Conservation (phyloP, 495 filamentous ascomycete species). For the Penicillium alfredii region DNA sequence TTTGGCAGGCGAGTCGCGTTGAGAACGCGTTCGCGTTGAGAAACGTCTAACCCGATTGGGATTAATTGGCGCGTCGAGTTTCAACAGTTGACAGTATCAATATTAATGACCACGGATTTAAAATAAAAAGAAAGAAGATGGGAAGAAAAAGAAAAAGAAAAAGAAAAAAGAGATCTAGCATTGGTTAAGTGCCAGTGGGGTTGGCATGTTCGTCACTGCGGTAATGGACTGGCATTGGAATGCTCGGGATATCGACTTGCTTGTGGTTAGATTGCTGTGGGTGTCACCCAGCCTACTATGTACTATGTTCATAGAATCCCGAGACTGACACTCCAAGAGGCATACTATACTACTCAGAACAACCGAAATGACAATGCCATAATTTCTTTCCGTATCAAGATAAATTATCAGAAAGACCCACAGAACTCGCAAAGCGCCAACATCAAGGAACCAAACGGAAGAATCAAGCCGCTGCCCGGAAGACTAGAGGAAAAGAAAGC, state of each 20-base stretch:
- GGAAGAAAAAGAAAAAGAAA: neutral
- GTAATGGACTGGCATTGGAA: constrained; percentile 29
- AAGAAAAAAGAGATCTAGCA: neutral
- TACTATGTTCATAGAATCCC: neutral
- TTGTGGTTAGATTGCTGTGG: no score
- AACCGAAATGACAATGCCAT: neutral
- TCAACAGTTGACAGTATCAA: no score
- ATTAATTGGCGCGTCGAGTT: constrained; percentile 5
- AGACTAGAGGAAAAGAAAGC: no score
- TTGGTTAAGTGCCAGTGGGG: neutral
- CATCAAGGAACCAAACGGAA: no score
- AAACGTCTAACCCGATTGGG: constrained; percentile 11
- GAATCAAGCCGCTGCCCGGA: no score
- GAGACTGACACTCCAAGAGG: neutral
- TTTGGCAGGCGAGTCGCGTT: constrained; percentile 15
- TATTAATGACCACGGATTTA: no score
- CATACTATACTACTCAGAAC: no score
- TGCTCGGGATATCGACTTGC: no score
- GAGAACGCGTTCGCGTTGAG: constrained; percentile 12
- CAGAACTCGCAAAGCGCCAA: no score
- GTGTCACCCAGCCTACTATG: neutral
- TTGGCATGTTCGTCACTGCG: constrained; percentile 27
- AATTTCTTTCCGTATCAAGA: neutral
- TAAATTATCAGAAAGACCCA: no score
- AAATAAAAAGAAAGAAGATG: neutral